Conservation (phyloP, 2,329 filamentous ascomycete species). For the Diplodia scrobiculata region DNA sequence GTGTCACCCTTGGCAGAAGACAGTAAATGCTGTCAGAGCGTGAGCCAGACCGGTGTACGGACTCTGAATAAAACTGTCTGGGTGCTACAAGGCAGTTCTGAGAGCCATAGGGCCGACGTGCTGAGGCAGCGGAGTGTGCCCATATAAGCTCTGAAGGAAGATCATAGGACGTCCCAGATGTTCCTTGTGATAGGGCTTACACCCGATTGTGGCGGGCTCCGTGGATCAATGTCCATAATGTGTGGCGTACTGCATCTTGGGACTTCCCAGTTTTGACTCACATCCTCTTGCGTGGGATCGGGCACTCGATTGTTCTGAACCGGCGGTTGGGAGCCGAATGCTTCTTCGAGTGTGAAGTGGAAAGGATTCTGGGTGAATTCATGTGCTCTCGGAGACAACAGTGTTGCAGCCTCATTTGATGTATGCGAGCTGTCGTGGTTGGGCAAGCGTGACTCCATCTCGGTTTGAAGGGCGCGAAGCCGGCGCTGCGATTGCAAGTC, state of each 20-base stretch:
- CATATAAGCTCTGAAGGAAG: background rate
- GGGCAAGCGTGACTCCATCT: slow-evolving; percentile 45
- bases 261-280: slow-evolving; percentile 49
- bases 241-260: slow-evolving; percentile 43
- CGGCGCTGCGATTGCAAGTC: slow-evolving; percentile 44
- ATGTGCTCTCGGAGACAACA: slow-evolving; percentile 71
- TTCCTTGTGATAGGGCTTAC: slow-evolving; percentile 74
- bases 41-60: background rate
- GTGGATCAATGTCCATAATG: slow-evolving; percentile 57
- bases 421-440: slow-evolving; percentile 30
- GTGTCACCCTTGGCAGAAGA: background rate
- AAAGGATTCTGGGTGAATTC: slow-evolving; percentile 65
- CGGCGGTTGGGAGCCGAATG: slow-evolving; percentile 38
- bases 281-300: slow-evolving; percentile 38
- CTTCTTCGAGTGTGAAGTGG: slow-evolving; percentile 39
- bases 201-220: slow-evolving; percentile 73
- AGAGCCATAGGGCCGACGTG: background rate
- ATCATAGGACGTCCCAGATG: slow-evolving; percentile 72
- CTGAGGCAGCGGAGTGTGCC: background rate
- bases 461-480: slow-evolving; percentile 45
- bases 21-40: background rate
- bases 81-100: background rate
- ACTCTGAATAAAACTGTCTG: background rate
- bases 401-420: slow-evolving; percentile 52
- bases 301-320: slow-evolving; percentile 41